phyloP scores from a whole-genome alignment of 768 basidiomycete species.

The Xerocomellus amylosporus region DNA sequence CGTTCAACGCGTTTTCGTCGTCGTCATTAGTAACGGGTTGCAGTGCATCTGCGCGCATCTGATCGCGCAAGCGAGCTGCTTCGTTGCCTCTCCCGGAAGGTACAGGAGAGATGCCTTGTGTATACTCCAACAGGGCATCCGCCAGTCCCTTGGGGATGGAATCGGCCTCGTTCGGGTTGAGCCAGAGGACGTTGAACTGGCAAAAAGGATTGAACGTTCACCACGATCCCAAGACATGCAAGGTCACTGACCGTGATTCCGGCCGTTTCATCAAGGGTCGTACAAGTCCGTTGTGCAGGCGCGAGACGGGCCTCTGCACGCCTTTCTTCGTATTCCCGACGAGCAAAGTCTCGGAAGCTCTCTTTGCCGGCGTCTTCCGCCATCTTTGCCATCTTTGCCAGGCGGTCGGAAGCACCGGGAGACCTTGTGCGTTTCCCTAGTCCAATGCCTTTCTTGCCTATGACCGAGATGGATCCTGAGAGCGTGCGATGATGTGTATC shows the following conservation, averaged over 20 bases:
- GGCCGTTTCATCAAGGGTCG: constrained; percentile 68
- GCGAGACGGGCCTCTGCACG: constrained; percentile 68
- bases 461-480: constrained; percentile 7
- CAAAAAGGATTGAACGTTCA: constrained; percentile 7
- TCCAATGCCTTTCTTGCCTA: constrained; percentile 81
- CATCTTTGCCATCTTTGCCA: constrained; percentile 70
- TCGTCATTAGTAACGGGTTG: constrained; percentile 41
- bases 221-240: background rate
- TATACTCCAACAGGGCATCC: constrained; percentile 50
- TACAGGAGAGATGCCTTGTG: constrained; percentile 18
- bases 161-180: constrained; percentile 62
- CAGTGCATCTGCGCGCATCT: constrained; percentile 76
- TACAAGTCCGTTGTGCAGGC: constrained; percentile 73
- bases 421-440: constrained; percentile 65
- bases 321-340: constrained; percentile 72
- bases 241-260: constrained; percentile 47
- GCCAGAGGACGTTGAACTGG: constrained; percentile 81
- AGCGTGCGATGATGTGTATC: background rate
- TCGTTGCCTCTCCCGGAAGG: constrained; percentile 17
- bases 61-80: constrained; percentile 55
- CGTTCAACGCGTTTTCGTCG: constrained; percentile 33
- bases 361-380: constrained; percentile 51
- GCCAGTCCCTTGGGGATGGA: constrained; percentile 66
- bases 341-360: constrained; percentile 66
- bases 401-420: constrained; percentile 57